Conservation (phyloP, 371 early-diverging fungal genomes). For the Mortierella sp. region DNA sequence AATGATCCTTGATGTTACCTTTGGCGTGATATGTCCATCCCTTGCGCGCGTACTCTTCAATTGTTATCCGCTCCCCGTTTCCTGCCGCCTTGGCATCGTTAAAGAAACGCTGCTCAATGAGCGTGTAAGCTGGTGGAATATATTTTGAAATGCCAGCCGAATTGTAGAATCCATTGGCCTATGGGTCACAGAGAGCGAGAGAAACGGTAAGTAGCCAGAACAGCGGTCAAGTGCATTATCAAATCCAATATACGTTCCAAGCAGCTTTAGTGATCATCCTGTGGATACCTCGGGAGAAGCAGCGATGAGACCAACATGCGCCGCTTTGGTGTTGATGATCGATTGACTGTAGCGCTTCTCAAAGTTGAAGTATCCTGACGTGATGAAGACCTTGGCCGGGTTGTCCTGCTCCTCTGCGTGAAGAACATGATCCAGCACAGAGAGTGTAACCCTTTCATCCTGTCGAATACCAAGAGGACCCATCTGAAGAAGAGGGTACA, state of each 20-base stretch:
- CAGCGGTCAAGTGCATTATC: not conserved
- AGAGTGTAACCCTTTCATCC: conserved; percentile 77
- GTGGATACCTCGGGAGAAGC: conserved; percentile 87
- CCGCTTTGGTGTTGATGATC: conserved; percentile 72
- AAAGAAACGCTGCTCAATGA: conserved; percentile 78
- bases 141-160: conserved; percentile 89
- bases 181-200: not conserved
- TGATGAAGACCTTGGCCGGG: conserved; percentile 71
- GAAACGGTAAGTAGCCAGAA: not conserved
- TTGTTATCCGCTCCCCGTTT: conserved; percentile 65
- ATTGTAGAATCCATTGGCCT: conserved; percentile 95
- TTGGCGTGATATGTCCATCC: conserved; percentile 97
- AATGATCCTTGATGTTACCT: conserved; percentile 59
- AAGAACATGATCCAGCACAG: conserved; percentile 68
- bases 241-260: not conserved
- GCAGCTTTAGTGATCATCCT: not conserved
- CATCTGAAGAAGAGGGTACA: conserved; percentile 92
- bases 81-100: conserved; percentile 57
- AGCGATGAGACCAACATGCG: conserved; percentile 71
- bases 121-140: conserved; percentile 92
- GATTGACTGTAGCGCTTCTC: conserved; percentile 73
- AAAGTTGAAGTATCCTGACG: conserved; percentile 97
- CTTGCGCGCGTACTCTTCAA: conserved; percentile 78
- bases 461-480: conserved; percentile 85
- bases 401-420: conserved; percentile 45